Evolutionary conservation across 1,284 basidiomycete species (phyloP).

Genomic region (Apiotrichum mycotoxinovorans): DNA sequence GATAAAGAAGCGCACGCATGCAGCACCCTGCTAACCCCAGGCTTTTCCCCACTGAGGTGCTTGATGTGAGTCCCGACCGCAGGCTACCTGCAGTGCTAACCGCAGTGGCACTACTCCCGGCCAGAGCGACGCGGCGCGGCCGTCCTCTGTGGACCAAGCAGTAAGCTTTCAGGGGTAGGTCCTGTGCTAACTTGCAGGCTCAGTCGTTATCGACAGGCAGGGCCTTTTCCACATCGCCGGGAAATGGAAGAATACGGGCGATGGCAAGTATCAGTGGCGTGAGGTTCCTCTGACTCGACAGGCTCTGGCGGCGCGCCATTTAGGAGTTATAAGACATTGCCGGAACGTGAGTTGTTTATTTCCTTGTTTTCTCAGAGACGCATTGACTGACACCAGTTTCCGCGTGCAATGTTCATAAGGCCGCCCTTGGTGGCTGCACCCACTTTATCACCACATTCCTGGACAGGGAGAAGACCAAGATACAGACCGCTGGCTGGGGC

Average conservation of each 20-base stretch:
- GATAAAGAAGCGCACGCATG: too few relatives aligned
- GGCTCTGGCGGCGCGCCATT: constrained; percentile 76
- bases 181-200: constrained; percentile 41
- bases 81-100: neutral
- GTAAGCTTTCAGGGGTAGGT: constrained; percentile 20
- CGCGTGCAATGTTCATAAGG: constrained; percentile 67
- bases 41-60: constrained; percentile 69
- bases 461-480: constrained; percentile 51
- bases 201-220: constrained; percentile 77
- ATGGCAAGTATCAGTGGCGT: constrained; percentile 56
- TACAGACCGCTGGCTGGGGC: constrained; percentile 50
- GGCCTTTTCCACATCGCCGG: constrained; percentile 60
- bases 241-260: constrained; percentile 88
- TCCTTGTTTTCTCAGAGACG: neutral
- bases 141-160: constrained; percentile 78
- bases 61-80: constrained; percentile 46
- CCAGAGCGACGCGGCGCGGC: constrained; percentile 60
- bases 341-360: constrained; percentile 3
- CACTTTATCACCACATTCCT: constrained; percentile 74
- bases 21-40: constrained; percentile 21
- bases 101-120: constrained; percentile 68
- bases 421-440: constrained; percentile 79
- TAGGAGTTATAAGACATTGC: constrained; percentile 60
- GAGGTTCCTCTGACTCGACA: constrained; percentile 31
- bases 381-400: constrained; percentile 42